Conservation (phyloP, 805 yeast species). For the Suhomyces faveliae region DNA sequence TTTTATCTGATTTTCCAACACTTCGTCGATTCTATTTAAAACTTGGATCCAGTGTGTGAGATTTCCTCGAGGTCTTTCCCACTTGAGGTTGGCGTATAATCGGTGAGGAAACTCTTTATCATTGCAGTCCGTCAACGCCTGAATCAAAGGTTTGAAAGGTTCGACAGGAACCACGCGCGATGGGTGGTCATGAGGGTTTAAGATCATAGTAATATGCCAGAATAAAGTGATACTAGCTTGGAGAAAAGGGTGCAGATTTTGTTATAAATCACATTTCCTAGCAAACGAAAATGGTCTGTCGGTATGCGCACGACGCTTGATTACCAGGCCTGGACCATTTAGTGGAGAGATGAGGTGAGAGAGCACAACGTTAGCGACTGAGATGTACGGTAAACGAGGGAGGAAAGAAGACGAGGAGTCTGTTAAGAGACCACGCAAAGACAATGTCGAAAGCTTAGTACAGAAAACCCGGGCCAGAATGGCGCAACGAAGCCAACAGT, state of each 20-base stretch:
- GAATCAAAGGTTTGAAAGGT: slow-evolving; percentile 27
- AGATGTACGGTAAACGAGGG: neutral
- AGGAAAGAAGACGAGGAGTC: neutral
- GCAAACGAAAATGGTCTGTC: neutral
- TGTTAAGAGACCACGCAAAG: neutral
- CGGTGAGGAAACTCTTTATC: slow-evolving; percentile 39
- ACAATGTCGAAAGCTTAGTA: neutral
- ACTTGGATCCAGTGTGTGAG: slow-evolving; percentile 75
- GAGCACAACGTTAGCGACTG: neutral
- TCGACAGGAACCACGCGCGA: slow-evolving; percentile 29
- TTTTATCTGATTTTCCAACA: slow-evolving; percentile 52
- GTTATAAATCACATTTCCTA: slow-evolving; percentile 1
- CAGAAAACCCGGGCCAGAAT: neutral
- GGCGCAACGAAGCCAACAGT: neutral
- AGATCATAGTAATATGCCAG: slow-evolving; percentile 30
- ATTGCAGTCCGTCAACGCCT: slow-evolving; percentile 37
- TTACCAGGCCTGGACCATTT: neutral
- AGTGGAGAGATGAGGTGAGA: neutral
- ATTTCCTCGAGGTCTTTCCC: slow-evolving; percentile 69
- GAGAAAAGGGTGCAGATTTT: neutral
- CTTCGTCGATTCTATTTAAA: slow-evolving; percentile 69
- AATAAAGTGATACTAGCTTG: neutral
- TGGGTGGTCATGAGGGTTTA: slow-evolving; percentile 28
- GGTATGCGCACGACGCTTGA: slow-evolving; percentile 1
- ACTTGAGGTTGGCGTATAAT: slow-evolving; percentile 38